Base-by-base conservation (phyloP, 1,284 basidiomycete species). In the Cryptococcus depauperatus region DNA sequence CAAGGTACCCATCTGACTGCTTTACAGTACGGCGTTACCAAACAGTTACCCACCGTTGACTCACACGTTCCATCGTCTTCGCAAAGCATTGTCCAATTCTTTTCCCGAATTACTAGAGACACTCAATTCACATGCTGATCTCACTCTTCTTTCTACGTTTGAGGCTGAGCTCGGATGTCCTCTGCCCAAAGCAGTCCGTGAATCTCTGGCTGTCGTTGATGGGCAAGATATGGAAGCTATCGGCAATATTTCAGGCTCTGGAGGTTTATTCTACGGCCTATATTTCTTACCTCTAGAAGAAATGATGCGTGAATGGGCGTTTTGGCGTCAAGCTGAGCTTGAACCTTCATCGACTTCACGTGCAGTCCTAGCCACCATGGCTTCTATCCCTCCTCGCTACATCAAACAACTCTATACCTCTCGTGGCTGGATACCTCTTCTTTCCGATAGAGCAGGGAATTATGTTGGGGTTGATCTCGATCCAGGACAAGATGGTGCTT, bases 391-490 rank as follows among this genome's bases (percentile, higher is more conserved):
- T 0, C 80, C 84, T 7, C 79, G 80, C n/a, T 98, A 89, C 86
- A 81, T 97, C 56, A 82, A 86, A 61, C 77, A 77, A 55, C 82
- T 84, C 50, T 98, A 98, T 73, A 91, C 91, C 21, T 85, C 87
- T 65, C 79, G 86, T 44, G 93, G 92, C 14, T 98, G 93, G 93
- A 80, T 98, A 58, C 93, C 93, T 11, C 82, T 98, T 51, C 78
- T 96, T 46, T 83, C 83, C 33, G 93, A 99, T 72, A 85, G 86
- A 55, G 82, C 82, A 16, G 95, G 93, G 22, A 99, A 99, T 72
- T 99, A 99, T 66, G 79, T 97, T 51, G 93, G 93, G 43, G 78
- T 99, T 40, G 93, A 99, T 69, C 77, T 98, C 50, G 89, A 84
- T 68, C 93, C 93, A 4, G 86, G 73, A 18, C 79, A 82, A 52